Conservation (phyloP, 495 filamentous ascomycete genomes). For the Sabuloglossum arenarium region DNA sequence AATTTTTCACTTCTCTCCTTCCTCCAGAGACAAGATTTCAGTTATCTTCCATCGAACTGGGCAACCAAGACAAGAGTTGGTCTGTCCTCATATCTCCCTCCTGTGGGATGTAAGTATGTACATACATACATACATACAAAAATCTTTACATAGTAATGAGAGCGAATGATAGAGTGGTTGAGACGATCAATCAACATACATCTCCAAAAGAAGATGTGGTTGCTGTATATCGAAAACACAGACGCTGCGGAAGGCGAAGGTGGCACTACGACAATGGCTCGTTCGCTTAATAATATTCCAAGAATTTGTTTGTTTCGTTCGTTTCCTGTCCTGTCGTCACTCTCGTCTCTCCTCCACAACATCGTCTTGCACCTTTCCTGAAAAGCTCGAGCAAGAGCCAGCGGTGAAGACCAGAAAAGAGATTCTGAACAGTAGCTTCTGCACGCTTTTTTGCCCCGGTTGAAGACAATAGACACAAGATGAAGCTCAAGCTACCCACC, state of each 20-base stretch:
- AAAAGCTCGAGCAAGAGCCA: slow-evolving; percentile 19
- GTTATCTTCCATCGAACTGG: too few relatives aligned
- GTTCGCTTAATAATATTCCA: too few relatives aligned
- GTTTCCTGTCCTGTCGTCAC: background rate
- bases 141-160: background rate
- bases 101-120: background rate
- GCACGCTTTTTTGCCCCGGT: background rate
- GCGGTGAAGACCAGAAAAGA: background rate
- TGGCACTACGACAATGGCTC: too few relatives aligned
- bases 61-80: background rate
- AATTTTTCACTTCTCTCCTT: too few relatives aligned
- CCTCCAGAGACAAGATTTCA: too few relatives aligned
- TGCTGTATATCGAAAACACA: too few relatives aligned
- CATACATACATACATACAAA: background rate
- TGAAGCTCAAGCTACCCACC: background rate
- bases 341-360: slow-evolving; percentile 8
- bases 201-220: too few relatives aligned
- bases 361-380: slow-evolving; percentile 22
- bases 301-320: too few relatives aligned
- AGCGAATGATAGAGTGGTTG: too few relatives aligned
- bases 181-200: too few relatives aligned
- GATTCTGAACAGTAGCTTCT: background rate
- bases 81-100: background rate
- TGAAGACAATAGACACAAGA: background rate
- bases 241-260: too few relatives aligned